phyloP scores from a whole-genome alignment of 306 rosid species.

The Ammopiptanthus mongolicus region DNA sequence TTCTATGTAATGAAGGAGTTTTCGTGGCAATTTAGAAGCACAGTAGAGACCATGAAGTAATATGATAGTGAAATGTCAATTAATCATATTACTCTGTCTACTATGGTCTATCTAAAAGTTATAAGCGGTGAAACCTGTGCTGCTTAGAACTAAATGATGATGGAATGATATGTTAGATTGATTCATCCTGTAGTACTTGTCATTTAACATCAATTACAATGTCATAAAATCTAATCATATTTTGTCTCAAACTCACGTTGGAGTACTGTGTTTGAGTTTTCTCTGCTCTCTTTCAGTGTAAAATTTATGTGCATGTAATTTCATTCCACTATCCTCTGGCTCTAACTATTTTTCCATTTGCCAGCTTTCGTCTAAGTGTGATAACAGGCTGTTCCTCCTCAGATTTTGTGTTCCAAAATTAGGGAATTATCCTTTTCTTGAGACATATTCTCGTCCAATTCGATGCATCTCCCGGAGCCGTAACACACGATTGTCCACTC shows the following conservation, averaged over 20 bases:
- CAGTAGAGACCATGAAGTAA: background rate
- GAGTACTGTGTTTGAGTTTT: background rate
- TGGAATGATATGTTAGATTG: background rate
- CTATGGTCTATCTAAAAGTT: background rate
- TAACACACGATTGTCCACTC: slow-evolving; percentile 54
- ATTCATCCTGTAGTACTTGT: background rate
- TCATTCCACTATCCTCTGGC: slow-evolving; percentile 19
- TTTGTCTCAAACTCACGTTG: slow-evolving; percentile 7
- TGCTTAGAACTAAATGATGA: background rate
- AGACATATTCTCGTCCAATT: slow-evolving; percentile 63
- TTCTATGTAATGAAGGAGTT: background rate
- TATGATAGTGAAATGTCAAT: background rate
- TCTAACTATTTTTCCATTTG: slow-evolving; percentile 28
- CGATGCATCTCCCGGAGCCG: slow-evolving; percentile 82
- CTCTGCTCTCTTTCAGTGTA: background rate
- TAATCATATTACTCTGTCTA: background rate
- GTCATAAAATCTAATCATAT: background rate
- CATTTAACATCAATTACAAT: background rate
- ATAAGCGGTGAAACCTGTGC: background rate
- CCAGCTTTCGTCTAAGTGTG: slow-evolving; percentile 95
- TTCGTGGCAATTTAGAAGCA: background rate
- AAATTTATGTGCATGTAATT: background rate
- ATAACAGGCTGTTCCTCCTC: slow-evolving; percentile 72
- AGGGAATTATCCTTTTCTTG: slow-evolving; percentile 65
- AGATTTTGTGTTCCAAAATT: slow-evolving; percentile 51